phyloP scores from a whole-genome alignment of 169 alveolate species.

The Plasmodium inui region DNA sequence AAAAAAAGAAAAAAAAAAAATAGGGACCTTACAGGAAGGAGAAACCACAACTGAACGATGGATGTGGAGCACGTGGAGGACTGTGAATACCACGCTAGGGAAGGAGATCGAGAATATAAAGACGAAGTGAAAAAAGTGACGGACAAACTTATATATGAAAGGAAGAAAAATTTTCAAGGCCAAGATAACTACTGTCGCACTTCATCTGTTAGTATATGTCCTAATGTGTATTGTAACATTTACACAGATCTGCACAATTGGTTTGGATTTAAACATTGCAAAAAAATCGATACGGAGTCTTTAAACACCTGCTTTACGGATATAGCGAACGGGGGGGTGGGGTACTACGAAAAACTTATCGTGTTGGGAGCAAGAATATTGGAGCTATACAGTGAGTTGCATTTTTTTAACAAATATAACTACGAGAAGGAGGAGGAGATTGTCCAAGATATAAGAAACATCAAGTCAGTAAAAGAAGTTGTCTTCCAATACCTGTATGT shows the following conservation, averaged over 20 bases:
- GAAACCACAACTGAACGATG: background rate
- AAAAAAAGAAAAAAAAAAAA: background rate
- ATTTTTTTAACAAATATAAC: conserved; percentile 51
- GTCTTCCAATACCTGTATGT: conserved; percentile 61
- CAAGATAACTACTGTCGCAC: conserved; percentile 41
- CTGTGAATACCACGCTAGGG: conserved; percentile 33
- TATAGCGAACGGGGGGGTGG: conserved; percentile 64
- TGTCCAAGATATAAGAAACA: conserved; percentile 14
- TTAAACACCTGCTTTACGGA: conserved; percentile 67
- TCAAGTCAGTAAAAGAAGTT: conserved; percentile 40
- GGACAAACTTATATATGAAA: conserved; percentile 39
- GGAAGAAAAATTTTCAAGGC: conserved; percentile 48
- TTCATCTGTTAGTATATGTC: conserved; percentile 32
- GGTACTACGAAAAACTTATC: conserved; percentile 46
- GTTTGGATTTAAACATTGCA: conserved; percentile 71
- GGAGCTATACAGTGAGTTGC: conserved; percentile 61
- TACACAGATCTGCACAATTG: conserved; percentile 58
- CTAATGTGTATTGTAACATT: conserved; percentile 51
- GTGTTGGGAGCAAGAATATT: conserved; percentile 58
- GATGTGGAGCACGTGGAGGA: conserved; percentile 50
- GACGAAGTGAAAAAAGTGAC: conserved; percentile 43
- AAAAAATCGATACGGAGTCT: conserved; percentile 39
- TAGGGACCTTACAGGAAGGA: background rate
- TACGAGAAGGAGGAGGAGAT: conserved; percentile 55
- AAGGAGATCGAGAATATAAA: conserved; percentile 1